These are phyloP conservation scores for Lichina pygmaea DNA, from an alignment of 495 filamentous ascomycete genomes.

Conservation along the genomic window DNA sequence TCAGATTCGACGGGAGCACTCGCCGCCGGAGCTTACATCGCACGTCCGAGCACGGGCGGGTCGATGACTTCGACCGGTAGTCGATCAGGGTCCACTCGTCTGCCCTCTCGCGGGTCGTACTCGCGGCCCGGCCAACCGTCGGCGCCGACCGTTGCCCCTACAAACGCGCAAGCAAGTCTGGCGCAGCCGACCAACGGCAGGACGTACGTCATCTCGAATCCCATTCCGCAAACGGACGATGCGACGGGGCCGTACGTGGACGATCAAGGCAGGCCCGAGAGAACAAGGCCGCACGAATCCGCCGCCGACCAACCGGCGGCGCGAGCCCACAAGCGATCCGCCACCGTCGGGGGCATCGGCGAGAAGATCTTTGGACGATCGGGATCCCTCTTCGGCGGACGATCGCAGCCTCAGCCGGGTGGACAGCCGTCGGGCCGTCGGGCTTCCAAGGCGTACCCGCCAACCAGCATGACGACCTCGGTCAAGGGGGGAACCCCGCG, in stretches of 20 bases:
- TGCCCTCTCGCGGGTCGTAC: slow-evolving; percentile 67
- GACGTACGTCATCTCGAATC: slow-evolving; percentile 49
- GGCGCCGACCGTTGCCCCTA: slow-evolving; percentile 64
- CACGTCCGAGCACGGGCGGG: slow-evolving; percentile 54
- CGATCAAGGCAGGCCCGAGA: neutral
- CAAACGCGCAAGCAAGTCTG: slow-evolving; percentile 75
- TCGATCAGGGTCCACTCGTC: slow-evolving; percentile 21
- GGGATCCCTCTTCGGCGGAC: slow-evolving; percentile 45
- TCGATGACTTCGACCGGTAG: slow-evolving; percentile 46
- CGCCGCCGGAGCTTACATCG: slow-evolving; percentile 16
- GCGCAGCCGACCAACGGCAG: slow-evolving; percentile 53
- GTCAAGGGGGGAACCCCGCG: slow-evolving; percentile 28
- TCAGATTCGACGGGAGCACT: slow-evolving; percentile 25
- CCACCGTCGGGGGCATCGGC: slow-evolving; percentile 56
- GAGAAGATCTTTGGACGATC: slow-evolving; percentile 59
- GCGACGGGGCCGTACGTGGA: slow-evolving; percentile 21
- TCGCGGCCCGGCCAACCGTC: slow-evolving; percentile 36
- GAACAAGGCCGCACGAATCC: slow-evolving; percentile 4
- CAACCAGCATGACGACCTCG: slow-evolving; percentile 49
- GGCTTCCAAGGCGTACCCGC: slow-evolving; percentile 28
- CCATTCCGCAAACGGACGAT: slow-evolving; percentile 28
- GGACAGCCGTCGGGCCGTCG: slow-evolving; percentile 17
- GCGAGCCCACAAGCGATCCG: slow-evolving; percentile 75
- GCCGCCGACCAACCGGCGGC: slow-evolving; percentile 17
- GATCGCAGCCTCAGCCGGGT: slow-evolving; percentile 6